Evolutionary conservation across 768 basidiomycete species (phyloP), one percentile per base, ranked within the genome.

Genomic region (Roridomyces roridus): DNA sequence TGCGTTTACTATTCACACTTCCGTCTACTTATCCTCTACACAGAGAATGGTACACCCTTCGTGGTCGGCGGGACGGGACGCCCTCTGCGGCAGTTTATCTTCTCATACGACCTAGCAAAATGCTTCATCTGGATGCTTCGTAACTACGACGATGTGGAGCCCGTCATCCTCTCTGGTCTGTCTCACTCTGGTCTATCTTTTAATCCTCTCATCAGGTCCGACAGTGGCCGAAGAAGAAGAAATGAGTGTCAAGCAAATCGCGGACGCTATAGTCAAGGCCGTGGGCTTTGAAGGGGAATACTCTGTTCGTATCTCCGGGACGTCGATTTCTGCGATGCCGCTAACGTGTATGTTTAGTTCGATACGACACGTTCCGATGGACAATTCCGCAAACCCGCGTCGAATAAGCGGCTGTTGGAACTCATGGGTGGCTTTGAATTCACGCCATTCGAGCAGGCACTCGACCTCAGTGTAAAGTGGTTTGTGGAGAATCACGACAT

Each of bases 71-170:
- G 96, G 11, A 90, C 92, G 0, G 96, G 96, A 29, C 93, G 89
- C 64, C 96, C 96, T 7, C 82, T 97, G 31, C 85, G 96, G n/a
- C 96, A 98, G 72, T 98, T 98, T 72, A 96, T 97, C 73, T 98
- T 94, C 76, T 97, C 96, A n/a, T 80, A 85, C 45, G 95, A 98
- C 74, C 87, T 98, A 45, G 96, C 95, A 40, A 96, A 93, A 72
- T 80, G 96, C 52, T 96, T 97, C 80, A 90, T 97, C 68, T 95
- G 92, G 94, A 85, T 87, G 80, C 74, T 96, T 61, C 80, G 92
- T 41, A 90, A 96, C 68, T 97, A 98, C 70, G 84, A 95, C 48
- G 89, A 92, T 64, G 89, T 96, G 46, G 94, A 96, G 64, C 96
- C 96, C 6, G 76, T 98, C 70, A 98, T 97, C 65, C 82, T 98